phyloP scores from a whole-genome alignment of 495 filamentous ascomycete genomes.

The Annulohypoxylon bovei region DNA sequence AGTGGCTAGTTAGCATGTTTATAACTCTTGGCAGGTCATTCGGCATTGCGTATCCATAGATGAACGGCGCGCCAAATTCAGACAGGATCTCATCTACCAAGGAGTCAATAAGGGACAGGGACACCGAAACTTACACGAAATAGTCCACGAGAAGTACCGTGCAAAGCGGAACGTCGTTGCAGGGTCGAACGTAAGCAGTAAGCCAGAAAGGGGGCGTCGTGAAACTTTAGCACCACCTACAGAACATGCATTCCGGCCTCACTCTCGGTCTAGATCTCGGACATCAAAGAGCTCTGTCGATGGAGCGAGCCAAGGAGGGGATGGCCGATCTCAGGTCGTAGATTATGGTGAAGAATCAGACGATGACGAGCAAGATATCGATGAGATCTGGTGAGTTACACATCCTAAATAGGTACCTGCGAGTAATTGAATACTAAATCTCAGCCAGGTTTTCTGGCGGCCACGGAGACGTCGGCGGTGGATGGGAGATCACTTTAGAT shows the following conservation, averaged over 20 bases:
- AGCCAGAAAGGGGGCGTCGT: constrained; percentile 36
- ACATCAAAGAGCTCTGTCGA: constrained; percentile 37
- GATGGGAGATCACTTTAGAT: constrained; percentile 71
- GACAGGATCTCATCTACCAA: constrained; percentile 78
- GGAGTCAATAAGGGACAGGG: constrained; percentile 48
- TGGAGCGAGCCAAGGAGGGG: background rate
- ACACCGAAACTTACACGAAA: constrained; percentile 53
- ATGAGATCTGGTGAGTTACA: constrained; percentile 73
- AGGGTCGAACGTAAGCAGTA: background rate
- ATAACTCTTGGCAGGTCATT: constrained; percentile 52
- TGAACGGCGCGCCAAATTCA: constrained; percentile 75
- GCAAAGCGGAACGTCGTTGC: constrained; percentile 18
- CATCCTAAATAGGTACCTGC: background rate
- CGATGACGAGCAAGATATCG: constrained; percentile 77
- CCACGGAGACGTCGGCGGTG: constrained; percentile 86
- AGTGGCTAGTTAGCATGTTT: constrained; percentile 64
- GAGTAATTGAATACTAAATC: constrained; percentile 4
- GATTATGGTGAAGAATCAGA: constrained; percentile 61
- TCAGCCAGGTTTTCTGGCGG: constrained; percentile 70
- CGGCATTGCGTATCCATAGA: constrained; percentile 83
- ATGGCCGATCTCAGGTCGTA: constrained; percentile 21
- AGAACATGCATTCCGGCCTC: constrained; percentile 41
- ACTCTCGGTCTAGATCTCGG: constrained; percentile 42
- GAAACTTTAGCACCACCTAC: constrained; percentile 35
- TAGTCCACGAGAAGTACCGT: constrained; percentile 52